Conservation (phyloP, 2,329 filamentous ascomycete genomes). For the Arthrobotrys conoides region DNA sequence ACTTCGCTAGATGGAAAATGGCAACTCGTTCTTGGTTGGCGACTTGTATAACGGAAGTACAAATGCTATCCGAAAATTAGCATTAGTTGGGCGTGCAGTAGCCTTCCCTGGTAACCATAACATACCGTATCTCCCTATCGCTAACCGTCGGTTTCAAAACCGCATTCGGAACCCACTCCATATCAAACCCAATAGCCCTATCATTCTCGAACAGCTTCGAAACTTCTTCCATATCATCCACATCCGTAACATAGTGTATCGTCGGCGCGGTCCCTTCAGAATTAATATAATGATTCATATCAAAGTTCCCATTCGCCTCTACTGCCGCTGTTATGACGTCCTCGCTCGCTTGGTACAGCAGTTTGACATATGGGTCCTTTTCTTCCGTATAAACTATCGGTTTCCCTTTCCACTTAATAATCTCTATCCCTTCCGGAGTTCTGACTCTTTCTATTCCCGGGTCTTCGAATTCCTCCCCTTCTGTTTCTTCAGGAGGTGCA, state of each 20-base stretch:
- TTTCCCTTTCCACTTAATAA: conserved; percentile 49
- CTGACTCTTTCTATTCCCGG: conserved; percentile 48
- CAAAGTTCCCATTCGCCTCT: conserved; percentile 26
- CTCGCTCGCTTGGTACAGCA: conserved; percentile 18
- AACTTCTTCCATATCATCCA: conserved; percentile 77
- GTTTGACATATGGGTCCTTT: conserved; percentile 30
- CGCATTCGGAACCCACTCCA: conserved; percentile 79
- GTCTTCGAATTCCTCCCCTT: conserved; percentile 21
- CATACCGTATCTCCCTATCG: conserved; percentile 41
- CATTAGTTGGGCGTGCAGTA: neutral
- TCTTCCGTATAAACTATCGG: conserved; percentile 53
- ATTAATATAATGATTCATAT: conserved; percentile 37
- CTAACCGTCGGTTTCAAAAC: conserved; percentile 57
- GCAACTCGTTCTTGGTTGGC: conserved; percentile 82
- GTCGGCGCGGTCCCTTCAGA: conserved; percentile 70
- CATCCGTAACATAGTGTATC: conserved; percentile 83
- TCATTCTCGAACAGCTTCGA: conserved; percentile 77
- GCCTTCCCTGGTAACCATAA: conserved; percentile 61
- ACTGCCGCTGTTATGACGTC: conserved; percentile 21
- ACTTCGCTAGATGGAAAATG: conserved; percentile 81
- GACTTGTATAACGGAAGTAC: conserved; percentile 86
- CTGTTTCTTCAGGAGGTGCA: conserved; percentile 6
- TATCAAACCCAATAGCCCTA: conserved; percentile 84
- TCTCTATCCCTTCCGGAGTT: conserved; percentile 45
- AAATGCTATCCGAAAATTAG: conserved; percentile 71